phyloP scores from a whole-genome alignment of 2,329 filamentous ascomycete genomes.

The Aspergillus arachidicola region DNA sequence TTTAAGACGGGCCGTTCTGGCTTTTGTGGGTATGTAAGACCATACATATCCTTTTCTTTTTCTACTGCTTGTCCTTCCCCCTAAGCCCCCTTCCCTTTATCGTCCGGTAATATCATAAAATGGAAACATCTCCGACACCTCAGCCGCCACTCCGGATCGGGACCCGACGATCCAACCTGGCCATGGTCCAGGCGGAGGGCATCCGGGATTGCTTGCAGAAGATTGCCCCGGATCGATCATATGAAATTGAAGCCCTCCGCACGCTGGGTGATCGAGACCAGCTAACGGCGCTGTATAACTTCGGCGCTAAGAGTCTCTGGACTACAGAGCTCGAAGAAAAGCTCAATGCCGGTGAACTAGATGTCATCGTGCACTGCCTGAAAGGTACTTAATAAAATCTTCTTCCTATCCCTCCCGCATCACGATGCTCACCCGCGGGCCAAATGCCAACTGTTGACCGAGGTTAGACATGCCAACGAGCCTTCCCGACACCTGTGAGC shows the following conservation, averaged over 20 bases:
- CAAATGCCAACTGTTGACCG: neutral
- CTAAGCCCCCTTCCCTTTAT: too few relatives aligned
- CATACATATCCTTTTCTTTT: too few relatives aligned
- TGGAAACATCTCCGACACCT: too few relatives aligned
- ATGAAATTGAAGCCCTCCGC: conserved; percentile 73
- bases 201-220: conserved; percentile 66
- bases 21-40: too few relatives aligned
- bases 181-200: conserved; percentile 74
- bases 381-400: conserved; percentile 52
- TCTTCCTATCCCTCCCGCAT: too few relatives aligned
- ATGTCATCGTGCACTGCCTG: conserved; percentile 81
- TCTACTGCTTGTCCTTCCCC: too few relatives aligned
- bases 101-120: too few relatives aligned
- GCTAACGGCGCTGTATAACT: conserved; percentile 77
- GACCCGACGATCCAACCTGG: conserved; percentile 77
- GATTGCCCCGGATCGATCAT: conserved; percentile 66
- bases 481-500: conserved; percentile 69
- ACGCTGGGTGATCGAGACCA: conserved; percentile 80
- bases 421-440: too few relatives aligned
- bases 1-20: too few relatives aligned
- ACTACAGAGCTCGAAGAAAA: conserved; percentile 82
- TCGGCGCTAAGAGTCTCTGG: conserved; percentile 60
- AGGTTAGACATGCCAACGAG: conserved; percentile 70
- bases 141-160: conserved; percentile 57
- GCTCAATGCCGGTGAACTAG: conserved; percentile 66